Evolutionary conservation across 2,329 filamentous ascomycete species (phyloP), one percentile per base, ranked within the genome.

Genomic region (Alternaria brassicicola): DNA sequence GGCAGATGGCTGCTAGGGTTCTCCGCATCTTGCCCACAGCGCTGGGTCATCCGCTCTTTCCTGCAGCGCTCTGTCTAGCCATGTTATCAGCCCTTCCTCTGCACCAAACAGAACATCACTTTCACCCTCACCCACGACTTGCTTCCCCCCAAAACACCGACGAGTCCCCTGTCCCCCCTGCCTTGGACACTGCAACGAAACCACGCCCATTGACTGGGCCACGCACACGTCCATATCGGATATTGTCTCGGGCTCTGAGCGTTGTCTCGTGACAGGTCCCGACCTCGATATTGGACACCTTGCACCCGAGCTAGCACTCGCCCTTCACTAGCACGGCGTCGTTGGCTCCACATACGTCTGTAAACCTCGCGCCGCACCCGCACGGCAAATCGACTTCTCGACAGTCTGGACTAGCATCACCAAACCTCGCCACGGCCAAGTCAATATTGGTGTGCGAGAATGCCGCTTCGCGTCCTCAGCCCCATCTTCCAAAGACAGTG

Each of bases 1-100:
- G 66, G 60, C 56, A 61, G 57, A 56, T 64, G 62, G 62, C 43
- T 64, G 28, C 67, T 64, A 62, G 66, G 65, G 67, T 73, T 72
- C 72, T 72, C 72, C 70, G 68, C 69, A 63, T 66, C 52, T 58
- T 66, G 68, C 62, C 71, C 70, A 66, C 59, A 62, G 63, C 65
- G 59, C 59, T 66, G 72, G 71, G 70, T 72, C 71, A 71, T 67
- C 65, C 62, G 69, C 46, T 45, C 52, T 46, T 52, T 56, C 61
- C 60, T 60, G 52, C 35, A 38, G 7, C 25, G 8, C 26, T 21
- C 48, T 46, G 47, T 59, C 59, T 30, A 43, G 56, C 60, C 52
- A 65, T 67, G 68, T 67, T 68, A 68, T 70, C 66, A 69, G 58
- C 61, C 60, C 50, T 64, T 69, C 63, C 65, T 57, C 59, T 36